Percentiles rank a stretch among this genome's conserved stretches.
phyloP scores from a whole-genome alignment of 2,329 filamentous ascomycete genomes.

The Aquanectria penicillioides region DNA sequence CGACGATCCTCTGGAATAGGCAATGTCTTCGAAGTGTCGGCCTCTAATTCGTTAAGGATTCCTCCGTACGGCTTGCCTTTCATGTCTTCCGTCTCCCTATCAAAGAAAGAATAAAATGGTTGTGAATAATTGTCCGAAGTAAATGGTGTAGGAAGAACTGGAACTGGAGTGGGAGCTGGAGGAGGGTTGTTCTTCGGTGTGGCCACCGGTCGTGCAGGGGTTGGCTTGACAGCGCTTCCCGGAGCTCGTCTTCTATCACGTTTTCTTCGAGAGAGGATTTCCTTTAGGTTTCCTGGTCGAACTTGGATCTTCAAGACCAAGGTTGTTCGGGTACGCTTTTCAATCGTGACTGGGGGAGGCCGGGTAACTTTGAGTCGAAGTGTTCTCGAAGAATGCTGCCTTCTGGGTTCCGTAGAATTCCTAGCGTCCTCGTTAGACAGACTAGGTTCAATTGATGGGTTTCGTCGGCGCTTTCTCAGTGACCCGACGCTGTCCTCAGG shows the following conservation, averaged over 20 bases:
- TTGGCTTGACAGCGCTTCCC: slow-evolving; percentile 29
- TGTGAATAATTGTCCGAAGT: slow-evolving; percentile 72
- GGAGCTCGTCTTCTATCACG: slow-evolving; percentile 44
- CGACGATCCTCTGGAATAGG: slow-evolving; percentile 83
- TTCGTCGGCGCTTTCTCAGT: slow-evolving; percentile 64
- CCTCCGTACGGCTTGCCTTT: slow-evolving; percentile 97
- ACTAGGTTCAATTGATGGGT: slow-evolving; percentile 56
- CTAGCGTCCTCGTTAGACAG: slow-evolving; percentile 48
- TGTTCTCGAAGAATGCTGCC: slow-evolving; percentile 62
- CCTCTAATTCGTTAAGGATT: slow-evolving; percentile 87
- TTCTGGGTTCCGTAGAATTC: slow-evolving; percentile 41
- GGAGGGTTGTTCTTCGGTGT: slow-evolving; percentile 32
- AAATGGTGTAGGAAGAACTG: slow-evolving; percentile 64
- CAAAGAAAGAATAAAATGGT: slow-evolving; percentile 88
- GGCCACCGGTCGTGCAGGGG: slow-evolving; percentile 40
- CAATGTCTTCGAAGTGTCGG: slow-evolving; percentile 89
- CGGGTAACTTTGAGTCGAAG: slow-evolving; percentile 63
- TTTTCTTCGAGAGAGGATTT: slow-evolving; percentile 48
- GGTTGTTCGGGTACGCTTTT: slow-evolving; percentile 48
- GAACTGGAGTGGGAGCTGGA: slow-evolving; percentile 33
- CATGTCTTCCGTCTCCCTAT: slow-evolving; percentile 86
- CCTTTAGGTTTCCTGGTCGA: slow-evolving; percentile 50
- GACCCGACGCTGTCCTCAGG: slow-evolving; percentile 64
- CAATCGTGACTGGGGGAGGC: slow-evolving; percentile 53
- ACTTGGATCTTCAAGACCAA: slow-evolving; percentile 50